Evolutionary conservation across 2,329 filamentous ascomycete genomes (phyloP).

Genomic region (Fusarium ambrosium): DNA sequence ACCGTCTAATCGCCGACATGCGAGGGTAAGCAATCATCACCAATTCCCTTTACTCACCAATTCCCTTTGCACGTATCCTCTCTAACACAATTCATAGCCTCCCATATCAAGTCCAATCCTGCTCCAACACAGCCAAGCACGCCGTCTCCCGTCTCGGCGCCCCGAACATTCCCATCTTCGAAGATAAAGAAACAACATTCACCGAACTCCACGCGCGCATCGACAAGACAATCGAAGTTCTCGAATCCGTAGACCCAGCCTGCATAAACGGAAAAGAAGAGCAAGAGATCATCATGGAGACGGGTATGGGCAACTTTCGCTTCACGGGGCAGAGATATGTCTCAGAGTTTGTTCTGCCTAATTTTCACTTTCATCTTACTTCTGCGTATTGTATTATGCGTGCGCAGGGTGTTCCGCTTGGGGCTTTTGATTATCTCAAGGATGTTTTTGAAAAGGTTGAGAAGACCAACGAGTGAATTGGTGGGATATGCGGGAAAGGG

Average conservation of each 20-base stretch:
- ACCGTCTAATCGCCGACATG: slow-evolving; percentile 43
- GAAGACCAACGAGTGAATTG: background rate
- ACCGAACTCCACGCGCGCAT: slow-evolving; percentile 50
- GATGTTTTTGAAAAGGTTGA: slow-evolving; percentile 44
- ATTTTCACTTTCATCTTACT: slow-evolving; percentile 72
- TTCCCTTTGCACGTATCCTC: background rate
- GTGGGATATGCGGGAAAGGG: slow-evolving; percentile 37
- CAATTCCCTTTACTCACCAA: background rate
- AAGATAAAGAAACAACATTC: slow-evolving; percentile 47
- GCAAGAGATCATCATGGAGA: slow-evolving; percentile 43
- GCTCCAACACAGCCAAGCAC: slow-evolving; percentile 45
- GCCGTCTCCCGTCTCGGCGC: slow-evolving; percentile 35
- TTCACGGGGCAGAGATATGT: slow-evolving; percentile 58
- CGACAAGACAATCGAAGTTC: slow-evolving; percentile 38
- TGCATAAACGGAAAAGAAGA: slow-evolving; percentile 42
- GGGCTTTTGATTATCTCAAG: slow-evolving; percentile 67
- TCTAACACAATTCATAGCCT: slow-evolving; percentile 20
- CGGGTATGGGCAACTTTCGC: slow-evolving; percentile 43
- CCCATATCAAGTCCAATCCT: slow-evolving; percentile 43
- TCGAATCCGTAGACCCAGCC: slow-evolving; percentile 49
- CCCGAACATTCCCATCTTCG: slow-evolving; percentile 29
- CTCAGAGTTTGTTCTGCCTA: slow-evolving; percentile 62
- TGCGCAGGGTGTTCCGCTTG: slow-evolving; percentile 68
- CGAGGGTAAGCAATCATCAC: slow-evolving; percentile 20
- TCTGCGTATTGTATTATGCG: slow-evolving; percentile 70